A percentile compares a stretch with the other conserved stretches of the same genome.
Conservation (phyloP, 257 asterid genomes). For the Solanum bukasovii region DNA sequence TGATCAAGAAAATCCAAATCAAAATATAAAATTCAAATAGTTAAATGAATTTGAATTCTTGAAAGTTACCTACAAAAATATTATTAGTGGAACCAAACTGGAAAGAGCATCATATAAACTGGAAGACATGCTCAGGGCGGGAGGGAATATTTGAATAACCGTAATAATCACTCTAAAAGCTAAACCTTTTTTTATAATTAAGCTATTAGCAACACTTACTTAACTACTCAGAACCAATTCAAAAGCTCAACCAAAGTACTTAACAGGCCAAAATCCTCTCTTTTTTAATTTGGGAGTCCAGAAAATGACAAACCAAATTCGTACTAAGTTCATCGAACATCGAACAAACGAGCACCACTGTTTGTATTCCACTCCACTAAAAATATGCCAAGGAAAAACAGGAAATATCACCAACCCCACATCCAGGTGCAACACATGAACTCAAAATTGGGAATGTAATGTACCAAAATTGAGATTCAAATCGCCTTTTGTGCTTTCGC, state of each 20-base stretch:
- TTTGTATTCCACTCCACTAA: neutral
- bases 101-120: neutral
- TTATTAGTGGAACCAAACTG: neutral
- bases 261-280: neutral
- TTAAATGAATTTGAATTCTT: neutral
- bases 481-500: conserved; percentile 83
- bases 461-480: conserved; percentile 35
- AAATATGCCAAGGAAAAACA: neutral
- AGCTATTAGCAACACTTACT: neutral
- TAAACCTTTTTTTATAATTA: neutral
- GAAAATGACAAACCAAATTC: neutral
- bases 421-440: neutral
- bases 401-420: neutral
- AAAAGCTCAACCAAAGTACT: neutral
- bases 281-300: neutral
- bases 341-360: neutral
- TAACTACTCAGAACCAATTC: neutral
- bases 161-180: neutral
- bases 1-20: neutral
- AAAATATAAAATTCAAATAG: neutral
- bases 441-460: neutral
- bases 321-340: neutral
- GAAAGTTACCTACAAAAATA: neutral
- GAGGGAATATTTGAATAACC: neutral
- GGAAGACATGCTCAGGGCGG: neutral